These are phyloP conservation scores for Trametes sp. DNA, from an alignment of 1,284 basidiomycete genomes.

Conservation along the genomic window DNA sequence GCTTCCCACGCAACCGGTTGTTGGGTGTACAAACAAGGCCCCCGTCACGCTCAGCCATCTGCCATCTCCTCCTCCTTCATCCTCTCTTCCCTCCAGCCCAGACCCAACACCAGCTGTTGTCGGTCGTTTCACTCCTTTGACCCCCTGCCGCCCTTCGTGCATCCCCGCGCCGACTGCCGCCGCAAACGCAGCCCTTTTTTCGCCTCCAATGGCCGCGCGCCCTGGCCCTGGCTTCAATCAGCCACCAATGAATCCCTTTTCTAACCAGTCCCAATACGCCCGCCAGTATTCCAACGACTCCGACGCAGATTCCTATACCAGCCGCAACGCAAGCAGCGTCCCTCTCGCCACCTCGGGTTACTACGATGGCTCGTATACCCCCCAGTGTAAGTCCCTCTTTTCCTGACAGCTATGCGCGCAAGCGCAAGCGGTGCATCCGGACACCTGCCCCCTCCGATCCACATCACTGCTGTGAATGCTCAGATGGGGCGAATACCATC, in stretches of 20 bases:
- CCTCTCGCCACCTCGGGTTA: slow-evolving; percentile 59
- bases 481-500: slow-evolving; percentile 13
- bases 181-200: slow-evolving; percentile 23
- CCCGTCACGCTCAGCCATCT: slow-evolving; percentile 3
- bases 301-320: slow-evolving; percentile 60
- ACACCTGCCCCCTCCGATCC: slow-evolving; percentile 7
- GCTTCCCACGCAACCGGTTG: slow-evolving; percentile 33
- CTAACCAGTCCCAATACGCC: slow-evolving; percentile 37
- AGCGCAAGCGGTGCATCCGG: slow-evolving; percentile 13
- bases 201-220: slow-evolving; percentile 45
- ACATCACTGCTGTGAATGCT: slow-evolving; percentile 27
- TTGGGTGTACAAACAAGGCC: slow-evolving; percentile 30
- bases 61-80: slow-evolving; percentile 18
- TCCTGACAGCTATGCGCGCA: slow-evolving; percentile 5
- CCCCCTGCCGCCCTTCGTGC: slow-evolving; percentile 12
- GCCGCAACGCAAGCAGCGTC: slow-evolving; percentile 62
- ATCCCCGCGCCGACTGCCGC: slow-evolving; percentile 14
- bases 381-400: slow-evolving; percentile 38
- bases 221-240: slow-evolving; percentile 49
- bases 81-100: slow-evolving; percentile 20
- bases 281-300: slow-evolving; percentile 53
- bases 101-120: slow-evolving; percentile 35
- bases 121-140: slow-evolving; percentile 34
- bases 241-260: slow-evolving; percentile 47
- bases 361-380: slow-evolving; percentile 51